Conservation (phyloP, 164 flowering plant genomes). For the Tetracentron sinense region DNA sequence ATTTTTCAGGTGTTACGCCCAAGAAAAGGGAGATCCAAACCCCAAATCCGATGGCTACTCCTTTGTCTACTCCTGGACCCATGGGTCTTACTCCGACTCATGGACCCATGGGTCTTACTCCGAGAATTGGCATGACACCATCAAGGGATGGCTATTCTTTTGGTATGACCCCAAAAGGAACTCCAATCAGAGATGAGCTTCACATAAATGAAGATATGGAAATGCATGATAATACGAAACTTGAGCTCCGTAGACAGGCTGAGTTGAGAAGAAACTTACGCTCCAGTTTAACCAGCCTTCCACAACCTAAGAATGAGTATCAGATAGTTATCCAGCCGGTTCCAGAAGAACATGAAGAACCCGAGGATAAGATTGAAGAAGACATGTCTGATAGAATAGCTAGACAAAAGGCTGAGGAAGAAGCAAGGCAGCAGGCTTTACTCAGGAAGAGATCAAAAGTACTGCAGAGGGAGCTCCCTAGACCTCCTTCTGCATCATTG, state of each 20-base stretch:
- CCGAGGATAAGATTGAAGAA: conserved; percentile 86
- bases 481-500: conserved; percentile 85
- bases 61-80: conserved; percentile 78
- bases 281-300: conserved; percentile 69
- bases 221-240: conserved; percentile 63
- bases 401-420: conserved; percentile 92
- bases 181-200: conserved; percentile 91
- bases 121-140: conserved; percentile 90
- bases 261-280: conserved; percentile 71
- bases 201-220: conserved; percentile 88
- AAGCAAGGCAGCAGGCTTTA: conserved; percentile 74
- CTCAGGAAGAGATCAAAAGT: conserved; percentile 98
- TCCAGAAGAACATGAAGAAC: conserved; percentile 85
- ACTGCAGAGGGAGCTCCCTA: conserved; percentile 92
- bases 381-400: conserved; percentile 95
- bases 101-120: conserved; percentile 84
- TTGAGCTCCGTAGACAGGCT: conserved; percentile 67
- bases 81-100: conserved; percentile 70
- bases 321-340: conserved; percentile 68
- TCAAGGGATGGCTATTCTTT: conserved; percentile 67
- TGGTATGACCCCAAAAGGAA: conserved; percentile 83
- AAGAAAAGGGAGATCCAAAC: conserved; percentile 83
- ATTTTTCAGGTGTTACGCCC: conserved; percentile 99
- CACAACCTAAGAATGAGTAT: conserved; percentile 95
- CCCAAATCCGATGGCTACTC: conserved; percentile 86